Evolutionary conservation across 176 grass and related monocot genomes (phyloP), one percentile per base, ranked within the genome.

Genomic region (Paspalum vaginatum): DNA sequence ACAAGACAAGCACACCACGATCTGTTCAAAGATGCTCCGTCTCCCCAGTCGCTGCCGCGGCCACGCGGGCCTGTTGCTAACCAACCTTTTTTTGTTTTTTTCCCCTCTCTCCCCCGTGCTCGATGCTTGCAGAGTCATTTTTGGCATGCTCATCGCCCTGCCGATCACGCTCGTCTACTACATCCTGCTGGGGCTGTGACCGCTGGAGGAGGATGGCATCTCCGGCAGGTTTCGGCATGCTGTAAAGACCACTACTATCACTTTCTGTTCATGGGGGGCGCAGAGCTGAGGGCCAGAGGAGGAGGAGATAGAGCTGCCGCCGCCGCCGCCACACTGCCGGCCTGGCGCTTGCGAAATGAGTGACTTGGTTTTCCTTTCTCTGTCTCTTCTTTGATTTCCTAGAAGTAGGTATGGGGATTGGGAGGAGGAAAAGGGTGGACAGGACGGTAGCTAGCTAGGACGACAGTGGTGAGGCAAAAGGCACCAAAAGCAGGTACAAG

Each of bases 141-240:
- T 97, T 70, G 94, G 94, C 71, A 97, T 97, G 94, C 84, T 97
- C 73, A 89, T 97, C 74, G 94, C 94, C 10, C 46, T 97, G 73
- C 94, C 94, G 10, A 97, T 97, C 81, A 97, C 94, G 68, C 87
- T 97, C 81, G 83, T 93, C 79, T 97, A 97, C 79, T 97, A 97
- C 91, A 97, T 97, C 87, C 32, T 97, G 79, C 94, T 97, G 20
- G 94, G 86, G 15, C 91, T 97, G 73, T 97, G 10, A 25, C 5
- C 57, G 11, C 55, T 9, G 0, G n/a, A 22, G 56, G 56, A 12
- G 6, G 24, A 60, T 60, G 24, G 22, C 24, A 60, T 14, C 8
- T 43, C 8, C n/a, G n/a, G n/a, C n/a, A n/a, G n/a, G n/a, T n/a
- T 8, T 21, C 57, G 22, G 17, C 20, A 13, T 26, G 77, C 63